These are phyloP conservation scores for Saccharomyces paradoxus DNA, from an alignment of 805 yeast genomes.

Conservation along the genomic window DNA sequence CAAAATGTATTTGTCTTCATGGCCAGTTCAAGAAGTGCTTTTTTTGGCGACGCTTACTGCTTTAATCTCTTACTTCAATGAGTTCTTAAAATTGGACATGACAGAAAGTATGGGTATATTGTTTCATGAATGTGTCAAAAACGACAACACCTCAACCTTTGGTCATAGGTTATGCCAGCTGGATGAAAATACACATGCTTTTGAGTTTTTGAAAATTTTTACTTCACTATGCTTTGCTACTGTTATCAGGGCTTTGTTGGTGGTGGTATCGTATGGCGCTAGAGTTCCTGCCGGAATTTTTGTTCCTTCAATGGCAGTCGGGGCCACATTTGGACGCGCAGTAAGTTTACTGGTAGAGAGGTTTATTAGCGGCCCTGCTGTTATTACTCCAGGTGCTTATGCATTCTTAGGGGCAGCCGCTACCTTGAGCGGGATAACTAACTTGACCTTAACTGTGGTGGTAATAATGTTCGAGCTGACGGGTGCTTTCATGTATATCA, in stretches of 20 bases:
- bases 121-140: constrained; percentile 68
- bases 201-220: constrained; percentile 32
- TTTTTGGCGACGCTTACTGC: constrained; percentile 63
- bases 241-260: constrained; percentile 55
- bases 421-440: constrained; percentile 88
- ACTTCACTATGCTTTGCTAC: constrained; percentile 63
- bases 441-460: constrained; percentile 85
- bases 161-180: constrained; percentile 37
- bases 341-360: constrained; percentile 65
- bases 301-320: constrained; percentile 95
- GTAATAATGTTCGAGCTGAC: constrained; percentile 94
- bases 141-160: constrained; percentile 28
- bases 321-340: constrained; percentile 89
- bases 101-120: constrained; percentile 87
- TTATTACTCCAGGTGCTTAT: constrained; percentile 89
- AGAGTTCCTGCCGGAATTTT: constrained; percentile 97
- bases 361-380: constrained; percentile 36
- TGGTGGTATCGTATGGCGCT: constrained; percentile 82
- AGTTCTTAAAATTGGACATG: constrained; percentile 80
- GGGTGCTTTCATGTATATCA: constrained; percentile 83
- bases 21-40: constrained; percentile 59
- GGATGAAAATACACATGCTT: constrained; percentile 24
- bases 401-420: constrained; percentile 97
- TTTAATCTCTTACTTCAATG: constrained; percentile 71
- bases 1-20: constrained; percentile 46